Percentiles rank a stretch among this genome's conserved stretches.
Evolutionary conservation across 2,329 filamentous ascomycete species (phyloP).

Genomic region (Fusarium miscanthi): DNA sequence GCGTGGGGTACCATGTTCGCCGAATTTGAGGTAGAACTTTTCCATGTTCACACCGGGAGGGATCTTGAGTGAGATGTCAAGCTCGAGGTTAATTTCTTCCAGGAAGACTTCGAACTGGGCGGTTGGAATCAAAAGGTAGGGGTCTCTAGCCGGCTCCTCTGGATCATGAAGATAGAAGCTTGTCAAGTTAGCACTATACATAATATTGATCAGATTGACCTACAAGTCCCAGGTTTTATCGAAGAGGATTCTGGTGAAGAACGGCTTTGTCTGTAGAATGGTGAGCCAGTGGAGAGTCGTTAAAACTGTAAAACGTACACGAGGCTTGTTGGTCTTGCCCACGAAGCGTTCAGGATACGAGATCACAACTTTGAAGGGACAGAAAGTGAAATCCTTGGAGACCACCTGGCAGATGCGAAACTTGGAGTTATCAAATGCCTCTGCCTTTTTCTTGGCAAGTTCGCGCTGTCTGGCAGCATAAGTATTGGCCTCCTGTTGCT

Average conservation of each 20-base stretch:
- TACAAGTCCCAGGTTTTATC: conserved; percentile 80
- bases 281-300: conserved; percentile 23
- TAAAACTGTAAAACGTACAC: conserved; percentile 49
- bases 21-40: conserved; percentile 72
- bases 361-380: conserved; percentile 64
- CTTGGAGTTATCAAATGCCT: conserved; percentile 39
- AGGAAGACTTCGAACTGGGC: conserved; percentile 74
- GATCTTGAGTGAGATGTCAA: conserved; percentile 66
- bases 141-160: conserved; percentile 56
- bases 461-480: conserved; percentile 5
- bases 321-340: conserved; percentile 62
- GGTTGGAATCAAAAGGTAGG: conserved; percentile 75
- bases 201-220: conserved; percentile 46
- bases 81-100: conserved; percentile 69
- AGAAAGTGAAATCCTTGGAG: conserved; percentile 52
- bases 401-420: conserved; percentile 44
- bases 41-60: conserved; percentile 62
- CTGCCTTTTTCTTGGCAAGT: conserved; percentile 9
- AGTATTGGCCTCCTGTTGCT: not conserved
- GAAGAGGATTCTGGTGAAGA: conserved; percentile 71
- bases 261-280: conserved; percentile 52
- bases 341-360: conserved; percentile 71
- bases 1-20: conserved; percentile 66
- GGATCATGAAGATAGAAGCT: conserved; percentile 77
- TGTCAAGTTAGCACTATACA: conserved; percentile 18